phyloP scores from a whole-genome alignment of 257 asterid genomes.

The Jacaranda copaia region DNA sequence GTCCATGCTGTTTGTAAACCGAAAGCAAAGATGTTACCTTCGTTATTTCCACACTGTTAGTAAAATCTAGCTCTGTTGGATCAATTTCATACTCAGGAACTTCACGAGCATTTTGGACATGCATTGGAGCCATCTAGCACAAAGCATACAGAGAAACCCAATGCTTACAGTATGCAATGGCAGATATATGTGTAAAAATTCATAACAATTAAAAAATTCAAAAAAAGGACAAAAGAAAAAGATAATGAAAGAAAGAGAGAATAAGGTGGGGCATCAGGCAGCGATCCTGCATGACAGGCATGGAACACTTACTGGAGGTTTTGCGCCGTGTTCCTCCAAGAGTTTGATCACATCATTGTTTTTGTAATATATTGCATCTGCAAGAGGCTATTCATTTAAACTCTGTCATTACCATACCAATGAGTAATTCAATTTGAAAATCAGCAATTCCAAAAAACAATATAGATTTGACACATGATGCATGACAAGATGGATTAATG shows the following conservation, averaged over 20 bases:
- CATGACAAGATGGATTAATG: constrained; percentile 8
- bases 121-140: constrained; percentile 89
- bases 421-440: constrained; percentile 17
- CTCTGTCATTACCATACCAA: constrained; percentile 41
- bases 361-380: constrained; percentile 87
- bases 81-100: constrained; percentile 92
- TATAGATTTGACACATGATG: constrained; percentile 6
- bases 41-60: constrained; percentile 73
- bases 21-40: constrained; percentile 57
- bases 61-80: constrained; percentile 82
- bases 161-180: constrained; percentile 24
- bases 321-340: constrained; percentile 81
- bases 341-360: constrained; percentile 73
- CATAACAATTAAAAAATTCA: neutral
- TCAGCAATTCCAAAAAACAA: constrained; percentile 16
- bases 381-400: constrained; percentile 80
- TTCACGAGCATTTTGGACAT: constrained; percentile 70
- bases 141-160: constrained; percentile 30
- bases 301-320: constrained; percentile 61
- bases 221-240: neutral
- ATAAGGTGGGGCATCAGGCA: constrained; percentile 12
- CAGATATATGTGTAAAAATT: constrained; percentile 8
- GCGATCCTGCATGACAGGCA: constrained; percentile 2
- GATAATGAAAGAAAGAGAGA: neutral
- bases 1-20: neutral